Base-by-base conservation (phyloP, 257 asterid species). In the Parsonsia alboflavescens region DNA sequence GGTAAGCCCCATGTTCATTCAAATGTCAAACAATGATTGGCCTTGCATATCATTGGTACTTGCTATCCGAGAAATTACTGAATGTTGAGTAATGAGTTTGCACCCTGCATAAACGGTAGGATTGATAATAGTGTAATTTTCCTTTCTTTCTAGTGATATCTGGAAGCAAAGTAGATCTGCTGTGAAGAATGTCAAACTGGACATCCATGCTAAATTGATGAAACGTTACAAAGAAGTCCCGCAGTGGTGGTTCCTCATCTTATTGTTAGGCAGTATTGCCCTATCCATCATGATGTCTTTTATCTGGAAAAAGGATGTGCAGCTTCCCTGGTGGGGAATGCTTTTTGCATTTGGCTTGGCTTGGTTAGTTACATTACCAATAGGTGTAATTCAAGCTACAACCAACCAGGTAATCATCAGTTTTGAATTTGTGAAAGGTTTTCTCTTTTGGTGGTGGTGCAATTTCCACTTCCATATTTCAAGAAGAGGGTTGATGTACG, bases 271-370 rank as follows among this genome's bases (percentile, higher is more conserved):
- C 28, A 91, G 96, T 89, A 79, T 89, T 21, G 85, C 63, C 15
- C 69, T 93, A 5, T 89, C 98, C 46, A 77, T 93, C n/a, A 3
- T 93, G 82, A 84, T 91, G 93, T 82, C 87, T 36, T 86, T 91
- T 33, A 84, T 90, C 42, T 89, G 96, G 94, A 87, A 90, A 80
- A 82, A 80, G 21, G 93, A 90, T 26, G 89, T 91, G 70, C 98
- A 93, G 87, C 80, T 93, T 68, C 98, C 93, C 0, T 93, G 98
- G 98, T 93, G 98, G 98, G 98, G 96, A n/a, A 49, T 93, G 84
- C 80, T 93, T 72, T 86, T 93, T 67, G 96, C 98, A 0, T 89
- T 89, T 48, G 93, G 76, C 57, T 76, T 93, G 74, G 98, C 98
- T 64, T 93, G 90, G 90, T 57, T 90, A 10, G 92, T 93, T 54